Percentiles rank a stretch among this genome's conserved stretches.
Conservation (phyloP, 306 rosid species). For the Lathyrus sativus region DNA sequence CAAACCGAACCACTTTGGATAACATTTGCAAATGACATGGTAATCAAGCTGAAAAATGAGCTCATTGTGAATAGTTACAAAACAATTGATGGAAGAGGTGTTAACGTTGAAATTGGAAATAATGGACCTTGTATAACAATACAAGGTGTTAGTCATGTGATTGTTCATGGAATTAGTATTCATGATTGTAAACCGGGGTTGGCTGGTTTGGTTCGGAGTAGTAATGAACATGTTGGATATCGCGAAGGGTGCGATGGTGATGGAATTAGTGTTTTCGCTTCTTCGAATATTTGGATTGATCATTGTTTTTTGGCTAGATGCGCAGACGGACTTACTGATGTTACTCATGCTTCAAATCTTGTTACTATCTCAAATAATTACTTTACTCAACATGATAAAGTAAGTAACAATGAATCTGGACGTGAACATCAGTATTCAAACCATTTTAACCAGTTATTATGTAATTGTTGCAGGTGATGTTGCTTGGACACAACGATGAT, state of each 20-base stretch:
- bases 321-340: constrained; percentile 73
- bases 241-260: constrained; percentile 81
- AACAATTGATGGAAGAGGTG: constrained; percentile 91
- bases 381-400: constrained; percentile 86
- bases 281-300: constrained; percentile 81
- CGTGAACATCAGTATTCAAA: too few relatives aligned
- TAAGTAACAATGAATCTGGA: constrained; percentile 3
- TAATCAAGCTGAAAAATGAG: constrained; percentile 65
- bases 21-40: constrained; percentile 62
- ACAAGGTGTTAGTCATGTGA: constrained; percentile 72
- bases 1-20: constrained; percentile 79
- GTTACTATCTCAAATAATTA: constrained; percentile 76
- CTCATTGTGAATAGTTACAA: constrained; percentile 73
- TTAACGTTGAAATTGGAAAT: constrained; percentile 68
- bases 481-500: constrained; percentile 71
- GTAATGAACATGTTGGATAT: constrained; percentile 55
- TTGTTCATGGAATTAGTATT: constrained; percentile 79
- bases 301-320: constrained; percentile 68
- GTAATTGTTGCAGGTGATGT: constrained; percentile 60
- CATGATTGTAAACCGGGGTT: constrained; percentile 75
- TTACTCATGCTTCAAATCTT: constrained; percentile 69
- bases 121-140: constrained; percentile 83
- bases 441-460: too few relatives aligned
- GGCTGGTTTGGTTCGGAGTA: constrained; percentile 58
- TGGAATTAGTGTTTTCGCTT: constrained; percentile 54